Conservation (phyloP, 2,329 filamentous ascomycete genomes). For the Fusarium ramigenum region DNA sequence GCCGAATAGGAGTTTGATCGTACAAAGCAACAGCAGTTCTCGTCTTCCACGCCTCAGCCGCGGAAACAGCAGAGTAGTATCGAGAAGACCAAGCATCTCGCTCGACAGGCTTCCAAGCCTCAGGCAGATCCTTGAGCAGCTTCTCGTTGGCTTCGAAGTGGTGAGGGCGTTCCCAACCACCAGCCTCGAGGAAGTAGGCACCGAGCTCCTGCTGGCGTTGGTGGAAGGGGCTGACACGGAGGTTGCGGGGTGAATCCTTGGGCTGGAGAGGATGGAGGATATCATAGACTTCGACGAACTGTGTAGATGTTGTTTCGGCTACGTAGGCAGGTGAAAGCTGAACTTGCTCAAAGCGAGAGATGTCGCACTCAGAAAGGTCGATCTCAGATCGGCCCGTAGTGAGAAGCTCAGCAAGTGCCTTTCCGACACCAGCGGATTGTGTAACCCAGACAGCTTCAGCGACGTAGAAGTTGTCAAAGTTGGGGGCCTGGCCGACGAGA, state of each 20-base stretch:
- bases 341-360: slow-evolving; percentile 69
- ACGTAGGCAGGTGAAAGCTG: slow-evolving; percentile 66
- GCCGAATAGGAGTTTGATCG: slow-evolving; percentile 68
- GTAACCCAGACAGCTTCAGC: slow-evolving; percentile 75
- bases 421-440: slow-evolving; percentile 70
- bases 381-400: slow-evolving; percentile 64
- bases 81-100: slow-evolving; percentile 67
- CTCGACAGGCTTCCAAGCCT: slow-evolving; percentile 62
- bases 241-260: slow-evolving; percentile 63
- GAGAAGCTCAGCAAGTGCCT: slow-evolving; percentile 66
- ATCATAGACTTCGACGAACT: slow-evolving; percentile 72
- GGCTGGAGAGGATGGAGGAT: slow-evolving; percentile 70
- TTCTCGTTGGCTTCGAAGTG: slow-evolving; percentile 68
- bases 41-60: slow-evolving; percentile 72
- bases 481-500: slow-evolving; percentile 66
- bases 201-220: slow-evolving; percentile 63
- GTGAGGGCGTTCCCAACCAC: slow-evolving; percentile 70
- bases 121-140: slow-evolving; percentile 61
- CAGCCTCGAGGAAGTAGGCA: slow-evolving; percentile 67
- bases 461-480: slow-evolving; percentile 69
- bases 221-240: slow-evolving; percentile 68
- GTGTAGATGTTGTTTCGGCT: slow-evolving; percentile 66
- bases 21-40: slow-evolving; percentile 69
- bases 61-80: slow-evolving; percentile 67
- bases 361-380: slow-evolving; percentile 67